phyloP scores from a whole-genome alignment of 2,329 filamentous ascomycete genomes.

The Xylariaceae sp. region DNA sequence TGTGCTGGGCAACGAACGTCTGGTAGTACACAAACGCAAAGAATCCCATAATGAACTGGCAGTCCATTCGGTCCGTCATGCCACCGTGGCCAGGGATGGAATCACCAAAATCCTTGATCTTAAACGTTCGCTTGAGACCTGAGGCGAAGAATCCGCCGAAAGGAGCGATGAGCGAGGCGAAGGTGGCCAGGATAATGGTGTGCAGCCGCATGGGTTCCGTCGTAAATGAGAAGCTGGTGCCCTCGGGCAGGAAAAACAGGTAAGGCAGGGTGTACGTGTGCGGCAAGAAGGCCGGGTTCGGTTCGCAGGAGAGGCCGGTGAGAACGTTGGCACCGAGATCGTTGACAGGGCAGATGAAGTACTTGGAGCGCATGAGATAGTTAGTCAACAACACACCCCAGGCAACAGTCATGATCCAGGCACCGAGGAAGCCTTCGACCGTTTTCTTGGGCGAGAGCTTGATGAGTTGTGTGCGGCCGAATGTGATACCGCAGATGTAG shows the following conservation, averaged over 20 bases:
- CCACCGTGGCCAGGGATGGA: constrained; percentile 96
- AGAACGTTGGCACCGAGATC: constrained; percentile 91
- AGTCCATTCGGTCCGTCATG: constrained; percentile 99
- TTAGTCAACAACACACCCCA: constrained; percentile 80
- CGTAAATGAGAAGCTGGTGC: constrained; percentile 53
- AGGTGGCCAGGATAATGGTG: constrained; percentile 81
- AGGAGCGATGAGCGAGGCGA: constrained; percentile 92
- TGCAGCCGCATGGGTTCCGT: constrained; percentile 91
- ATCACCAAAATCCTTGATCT: constrained; percentile 99
- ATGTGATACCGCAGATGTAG: constrained; percentile 95
- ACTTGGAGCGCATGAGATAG: constrained; percentile 82
- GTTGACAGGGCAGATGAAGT: constrained; percentile 97
- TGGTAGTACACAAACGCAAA: constrained; percentile 99
- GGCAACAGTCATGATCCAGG: constrained; percentile 90
- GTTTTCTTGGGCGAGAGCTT: constrained; percentile 99
- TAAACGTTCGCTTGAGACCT: constrained; percentile 95
- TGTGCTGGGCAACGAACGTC: constrained; percentile 88
- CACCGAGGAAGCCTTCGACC: constrained; percentile 92
- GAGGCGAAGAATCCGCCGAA: constrained; percentile 99
- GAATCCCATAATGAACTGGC: constrained; percentile 99
- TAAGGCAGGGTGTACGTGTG: constrained; percentile 47
- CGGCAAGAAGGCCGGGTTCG: constrained; percentile 85
- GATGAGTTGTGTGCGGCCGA: constrained; percentile 93
- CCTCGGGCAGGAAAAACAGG: constrained; percentile 52
- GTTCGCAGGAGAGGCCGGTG: constrained; percentile 81